phyloP scores from a whole-genome alignment of 192 early-diverging fungal genomes.

The Obelidium mucronatum region DNA sequence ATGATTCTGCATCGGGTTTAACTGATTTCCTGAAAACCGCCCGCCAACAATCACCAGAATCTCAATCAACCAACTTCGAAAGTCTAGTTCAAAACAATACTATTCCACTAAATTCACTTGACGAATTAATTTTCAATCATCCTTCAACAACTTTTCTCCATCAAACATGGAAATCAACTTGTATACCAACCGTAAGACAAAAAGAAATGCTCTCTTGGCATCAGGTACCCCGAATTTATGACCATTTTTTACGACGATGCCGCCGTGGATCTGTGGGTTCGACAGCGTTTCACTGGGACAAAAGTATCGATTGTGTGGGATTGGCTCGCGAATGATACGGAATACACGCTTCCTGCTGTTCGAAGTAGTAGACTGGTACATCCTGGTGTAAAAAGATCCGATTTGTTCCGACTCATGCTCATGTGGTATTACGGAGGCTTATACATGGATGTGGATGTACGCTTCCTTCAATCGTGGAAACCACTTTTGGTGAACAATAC shows the following conservation, averaged over 20 bases:
- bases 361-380: neutral
- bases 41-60: too few relatives aligned
- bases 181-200: neutral
- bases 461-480: neutral
- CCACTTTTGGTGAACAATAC: neutral
- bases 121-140: too few relatives aligned
- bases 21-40: too few relatives aligned
- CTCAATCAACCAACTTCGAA: too few relatives aligned
- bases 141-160: too few relatives aligned
- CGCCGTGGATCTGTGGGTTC: neutral
- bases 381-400: neutral
- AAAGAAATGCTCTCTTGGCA: slow-evolving; percentile 5
- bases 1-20: too few relatives aligned
- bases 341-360: neutral
- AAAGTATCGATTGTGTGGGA: neutral
- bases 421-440: slow-evolving; percentile 4
- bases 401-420: slow-evolving; percentile 5
- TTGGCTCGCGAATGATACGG: neutral
- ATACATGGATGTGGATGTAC: neutral
- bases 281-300: neutral
- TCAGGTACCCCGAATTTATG: neutral
- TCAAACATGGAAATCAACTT: slow-evolving; percentile 10
- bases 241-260: slow-evolving; percentile 9
- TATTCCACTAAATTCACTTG: too few relatives aligned
- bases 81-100: too few relatives aligned